phyloP scores from a whole-genome alignment of 108 stramenopile genomes.

The Cyclotella kingstonii region DNA sequence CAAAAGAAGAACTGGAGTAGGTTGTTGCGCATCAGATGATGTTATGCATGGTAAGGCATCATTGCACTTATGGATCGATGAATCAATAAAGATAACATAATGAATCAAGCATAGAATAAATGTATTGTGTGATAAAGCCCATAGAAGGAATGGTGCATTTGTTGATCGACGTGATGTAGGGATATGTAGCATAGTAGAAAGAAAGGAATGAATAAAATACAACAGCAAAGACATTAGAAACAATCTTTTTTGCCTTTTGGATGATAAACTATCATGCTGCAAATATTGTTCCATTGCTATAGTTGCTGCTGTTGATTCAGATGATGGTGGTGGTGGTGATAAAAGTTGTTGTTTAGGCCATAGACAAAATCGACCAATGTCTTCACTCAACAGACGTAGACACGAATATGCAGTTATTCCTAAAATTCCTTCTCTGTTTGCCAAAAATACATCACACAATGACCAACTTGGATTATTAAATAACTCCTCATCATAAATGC shows the following conservation, averaged over 20 bases:
- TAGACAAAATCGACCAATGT: constrained; percentile 51
- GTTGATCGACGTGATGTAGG: constrained; percentile 82
- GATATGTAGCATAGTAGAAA: constrained; percentile 27
- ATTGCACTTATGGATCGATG: neutral
- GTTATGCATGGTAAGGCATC: too few species aligned
- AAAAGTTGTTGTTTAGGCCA: constrained; percentile 13
- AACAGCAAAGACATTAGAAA: constrained; percentile 17
- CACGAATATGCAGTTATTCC: constrained; percentile 75
- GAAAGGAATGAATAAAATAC: constrained; percentile 37
- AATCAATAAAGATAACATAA: constrained; percentile 8
- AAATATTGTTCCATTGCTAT: neutral
- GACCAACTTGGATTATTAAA: neutral
- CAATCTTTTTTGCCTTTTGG: constrained; percentile 23
- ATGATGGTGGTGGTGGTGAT: too few species aligned
- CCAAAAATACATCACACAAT: constrained; percentile 58
- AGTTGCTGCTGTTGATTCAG: neutral
- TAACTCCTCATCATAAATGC: constrained; percentile 18
- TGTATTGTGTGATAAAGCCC: constrained; percentile 70
- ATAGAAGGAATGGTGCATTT: constrained; percentile 67
- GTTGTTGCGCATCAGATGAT: neutral
- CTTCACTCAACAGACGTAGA: constrained; percentile 65
- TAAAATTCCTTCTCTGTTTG: constrained; percentile 89
- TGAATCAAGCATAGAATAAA: constrained; percentile 43
- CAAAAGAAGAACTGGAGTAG: constrained; percentile 47
- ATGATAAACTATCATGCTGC: neutral